These are phyloP conservation scores for Nitzschia inconspicua DNA, from an alignment of 108 stramenopile genomes.

Conservation along the genomic window DNA sequence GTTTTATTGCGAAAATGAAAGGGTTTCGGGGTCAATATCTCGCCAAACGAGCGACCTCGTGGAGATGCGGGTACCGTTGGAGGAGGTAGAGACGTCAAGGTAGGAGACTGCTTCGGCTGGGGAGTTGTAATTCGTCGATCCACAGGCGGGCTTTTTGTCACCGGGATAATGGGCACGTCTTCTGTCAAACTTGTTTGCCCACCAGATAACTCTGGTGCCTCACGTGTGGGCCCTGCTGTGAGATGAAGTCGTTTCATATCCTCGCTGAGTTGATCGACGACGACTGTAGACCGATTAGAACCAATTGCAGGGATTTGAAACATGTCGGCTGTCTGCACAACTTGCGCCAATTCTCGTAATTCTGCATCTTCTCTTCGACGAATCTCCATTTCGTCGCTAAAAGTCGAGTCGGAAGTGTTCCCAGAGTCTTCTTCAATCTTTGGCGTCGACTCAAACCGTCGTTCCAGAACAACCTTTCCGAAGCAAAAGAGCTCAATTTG, in stretches of 20 bases:
- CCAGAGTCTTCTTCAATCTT: constrained; percentile 31
- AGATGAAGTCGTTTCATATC: constrained; percentile 43
- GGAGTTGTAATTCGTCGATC: neutral
- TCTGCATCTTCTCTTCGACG: constrained; percentile 52
- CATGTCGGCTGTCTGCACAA: constrained; percentile 39
- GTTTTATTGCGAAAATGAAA: constrained; percentile 15
- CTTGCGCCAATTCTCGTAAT: constrained; percentile 45
- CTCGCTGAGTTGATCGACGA: constrained; percentile 52
- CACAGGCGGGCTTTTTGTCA: constrained; percentile 1
- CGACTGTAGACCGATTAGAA: constrained; percentile 46
- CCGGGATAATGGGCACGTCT: neutral
- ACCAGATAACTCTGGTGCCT: neutral
- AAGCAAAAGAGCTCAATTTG: constrained; percentile 78
- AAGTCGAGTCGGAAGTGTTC: constrained; percentile 48
- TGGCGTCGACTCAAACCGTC: constrained; percentile 15
- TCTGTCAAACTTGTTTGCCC: neutral
- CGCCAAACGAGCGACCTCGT: constrained; percentile 6
- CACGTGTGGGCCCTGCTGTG: neutral
- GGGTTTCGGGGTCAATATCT: constrained; percentile 17
- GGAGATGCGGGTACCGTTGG: neutral
- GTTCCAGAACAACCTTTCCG: constrained; percentile 74
- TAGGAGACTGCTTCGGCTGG: too few species aligned
- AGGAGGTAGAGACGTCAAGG: neutral
- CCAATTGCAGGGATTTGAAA: constrained; percentile 33
- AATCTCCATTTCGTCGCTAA: constrained; percentile 51